Base-by-base conservation (phyloP, 2,329 filamentous ascomycete genomes). In the Bipolaris oryzae region DNA sequence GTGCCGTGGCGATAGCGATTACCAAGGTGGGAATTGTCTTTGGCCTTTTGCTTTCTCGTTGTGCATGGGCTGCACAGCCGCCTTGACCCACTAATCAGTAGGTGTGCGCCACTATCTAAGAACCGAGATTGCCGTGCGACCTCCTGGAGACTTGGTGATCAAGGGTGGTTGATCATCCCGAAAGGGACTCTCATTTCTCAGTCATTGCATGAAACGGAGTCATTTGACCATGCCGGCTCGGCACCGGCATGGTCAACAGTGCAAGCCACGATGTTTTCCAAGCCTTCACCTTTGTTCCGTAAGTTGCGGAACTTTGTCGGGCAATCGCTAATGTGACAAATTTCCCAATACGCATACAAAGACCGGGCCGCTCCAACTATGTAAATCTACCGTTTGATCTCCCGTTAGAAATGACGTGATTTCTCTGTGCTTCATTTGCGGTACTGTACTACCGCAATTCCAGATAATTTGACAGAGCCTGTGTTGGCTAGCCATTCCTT, bases 361-460 rank as follows among this genome's bases (percentile, higher is more conserved):
- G 10, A 57, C 63, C 10, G 61, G 61, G 3, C 70, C 69, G 16
- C 60, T 55, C 41, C 25, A 28, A 28, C 50, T 73, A 69, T 56
- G 62, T 62, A 23, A 68, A 65, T 60, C 64, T 66, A 73, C 23
- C 71, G 37, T 18, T 72, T 73, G 15, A 73, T 57, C 50, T 66
- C 67, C 13, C 39, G 21, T 52, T 50, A 3, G 49, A 38, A 3
- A 39, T 53, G 16, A 47, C 57, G 34, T 64, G 68, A 37, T 50
- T 55, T 28, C 25, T 28, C 25, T 28, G 51, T 53, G 15, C 50
- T n/a, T n/a, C n/a, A n/a, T 53, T 2, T 28, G 10, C 9, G 7
- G 25, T 9, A 28, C 25, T 9, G 25, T 28, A 28, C 25, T 28
- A 28, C 10, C 5, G 9, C 9, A 28, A 28, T 28, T 10, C 25